Evolutionary conservation across 2,329 filamentous ascomycete genomes (phyloP).

Genomic region (Penicillium polonicum): DNA sequence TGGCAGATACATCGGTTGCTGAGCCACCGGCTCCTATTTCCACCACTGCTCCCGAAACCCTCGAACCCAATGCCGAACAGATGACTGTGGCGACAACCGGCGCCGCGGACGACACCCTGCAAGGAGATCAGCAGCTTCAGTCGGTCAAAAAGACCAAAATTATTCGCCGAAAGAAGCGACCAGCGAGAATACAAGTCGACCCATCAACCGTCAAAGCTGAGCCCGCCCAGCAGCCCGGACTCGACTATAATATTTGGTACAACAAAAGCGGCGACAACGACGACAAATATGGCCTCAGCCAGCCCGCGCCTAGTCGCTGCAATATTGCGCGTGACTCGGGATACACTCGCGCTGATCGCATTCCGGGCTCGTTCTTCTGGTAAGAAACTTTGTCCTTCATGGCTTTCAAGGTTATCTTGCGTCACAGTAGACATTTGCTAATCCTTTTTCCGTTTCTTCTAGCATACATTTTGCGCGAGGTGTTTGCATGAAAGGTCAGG

Average conservation of each 20-base stretch:
- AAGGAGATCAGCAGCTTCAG: conserved; percentile 19
- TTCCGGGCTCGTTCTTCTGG: conserved; percentile 84
- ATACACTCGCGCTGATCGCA: conserved; percentile 73
- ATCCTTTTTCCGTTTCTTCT: neutral
- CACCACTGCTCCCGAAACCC: conserved; percentile 44
- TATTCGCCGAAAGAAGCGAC: conserved; percentile 83
- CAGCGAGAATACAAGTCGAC: conserved; percentile 88
- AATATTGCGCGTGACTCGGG: conserved; percentile 77
- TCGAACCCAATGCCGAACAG: conserved; percentile 16
- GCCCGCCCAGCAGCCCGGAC: conserved; percentile 86
- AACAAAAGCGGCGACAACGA: conserved; percentile 99
- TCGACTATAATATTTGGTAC: conserved; percentile 98
- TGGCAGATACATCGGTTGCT: conserved; percentile 30
- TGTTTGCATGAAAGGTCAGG: conserved; percentile 70
- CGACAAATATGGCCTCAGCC: conserved; percentile 82
- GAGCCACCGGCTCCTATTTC: conserved; percentile 50
- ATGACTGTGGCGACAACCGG: conserved; percentile 18
- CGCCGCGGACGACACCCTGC: conserved; percentile 33
- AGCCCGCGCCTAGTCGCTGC: conserved; percentile 79
- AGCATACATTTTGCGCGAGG: conserved; percentile 18
- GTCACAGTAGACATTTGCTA: conserved; percentile 56
- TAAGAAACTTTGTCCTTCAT: neutral
- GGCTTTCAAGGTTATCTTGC: conserved; percentile 59
- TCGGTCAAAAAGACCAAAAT: conserved; percentile 72
- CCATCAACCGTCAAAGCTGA: conserved; percentile 77